Evolutionary conservation across 257 asterid genomes (phyloP).

Genomic region (Linderniella brevidens): DNA sequence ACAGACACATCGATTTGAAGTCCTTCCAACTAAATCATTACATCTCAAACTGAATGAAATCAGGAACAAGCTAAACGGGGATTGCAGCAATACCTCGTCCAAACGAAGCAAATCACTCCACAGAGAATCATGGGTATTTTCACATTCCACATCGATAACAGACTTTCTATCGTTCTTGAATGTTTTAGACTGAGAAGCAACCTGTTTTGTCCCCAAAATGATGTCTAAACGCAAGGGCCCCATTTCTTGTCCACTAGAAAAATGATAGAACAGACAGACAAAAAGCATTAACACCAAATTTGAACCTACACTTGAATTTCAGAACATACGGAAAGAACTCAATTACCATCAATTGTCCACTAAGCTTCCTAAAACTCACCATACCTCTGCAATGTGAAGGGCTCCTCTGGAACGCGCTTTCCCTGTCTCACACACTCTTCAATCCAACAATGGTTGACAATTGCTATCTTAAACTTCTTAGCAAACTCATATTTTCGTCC

Average conservation of each 20-base stretch:
- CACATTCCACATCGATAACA: constrained; percentile 23
- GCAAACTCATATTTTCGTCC: constrained; percentile 48
- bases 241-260: constrained; percentile 55
- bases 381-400: constrained; percentile 47
- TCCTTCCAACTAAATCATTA: background rate
- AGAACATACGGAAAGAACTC: background rate
- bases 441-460: constrained; percentile 80
- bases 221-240: constrained; percentile 37
- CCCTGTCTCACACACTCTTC: constrained; percentile 68
- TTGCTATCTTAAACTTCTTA: constrained; percentile 19
- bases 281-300: background rate
- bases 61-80: constrained; percentile 1
- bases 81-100: constrained; percentile 20
- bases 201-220: constrained; percentile 12
- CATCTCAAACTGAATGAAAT: background rate
- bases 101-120: constrained; percentile 16
- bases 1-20: too few relatives aligned
- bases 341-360: background rate
- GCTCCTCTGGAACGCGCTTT: constrained; percentile 40
- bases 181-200: constrained; percentile 13
- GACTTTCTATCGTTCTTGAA: constrained; percentile 18
- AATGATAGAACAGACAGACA: constrained; percentile 5
- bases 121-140: constrained; percentile 14
- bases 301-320: background rate
- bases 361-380: constrained; percentile 4